Evolutionary conservation across 768 basidiomycete species (phyloP).

Genomic region (Rossbeevera mucosa): DNA sequence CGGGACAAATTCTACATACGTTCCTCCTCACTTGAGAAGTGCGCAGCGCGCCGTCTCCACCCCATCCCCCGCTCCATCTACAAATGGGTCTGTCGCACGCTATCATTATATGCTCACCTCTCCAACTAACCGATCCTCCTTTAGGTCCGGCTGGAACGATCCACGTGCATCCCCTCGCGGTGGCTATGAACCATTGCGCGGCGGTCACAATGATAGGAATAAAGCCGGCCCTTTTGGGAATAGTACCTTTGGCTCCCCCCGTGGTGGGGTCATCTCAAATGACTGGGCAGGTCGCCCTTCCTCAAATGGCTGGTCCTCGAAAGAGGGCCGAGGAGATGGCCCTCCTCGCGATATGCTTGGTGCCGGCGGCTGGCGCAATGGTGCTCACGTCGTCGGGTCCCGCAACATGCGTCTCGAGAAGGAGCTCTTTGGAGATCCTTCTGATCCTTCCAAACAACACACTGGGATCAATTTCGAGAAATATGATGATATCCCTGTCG

Average conservation of each 20-base stretch:
- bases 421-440: slow-evolving; percentile 88
- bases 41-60: slow-evolving; percentile 79
- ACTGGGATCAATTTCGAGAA: slow-evolving; percentile 99
- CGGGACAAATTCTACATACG: slow-evolving; percentile 71
- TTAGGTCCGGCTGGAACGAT: slow-evolving; percentile 71
- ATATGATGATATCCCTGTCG: slow-evolving; percentile 99
- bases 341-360: slow-evolving; percentile 47
- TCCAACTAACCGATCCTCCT: slow-evolving; percentile 18
- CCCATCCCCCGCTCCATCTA: slow-evolving; percentile 29
- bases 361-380: slow-evolving; percentile 81
- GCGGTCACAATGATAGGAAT: slow-evolving; percentile 35
- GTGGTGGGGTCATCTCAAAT: slow-evolving; percentile 26
- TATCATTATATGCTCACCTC: slow-evolving; percentile 11
- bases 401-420: slow-evolving; percentile 89
- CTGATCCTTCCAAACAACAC: slow-evolving; percentile 83
- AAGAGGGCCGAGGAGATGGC: slow-evolving; percentile 30
- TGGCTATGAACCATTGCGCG: slow-evolving; percentile 39
- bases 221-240: slow-evolving; percentile 40
- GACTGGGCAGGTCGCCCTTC: slow-evolving; percentile 43
- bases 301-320: slow-evolving; percentile 36
- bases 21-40: slow-evolving; percentile 84
- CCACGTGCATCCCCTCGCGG: slow-evolving; percentile 64
- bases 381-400: slow-evolving; percentile 76
- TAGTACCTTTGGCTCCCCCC: slow-evolving; percentile 34
- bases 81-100: slow-evolving; percentile 49